Evolutionary conservation across 352 stramenopile genomes (phyloP).

Genomic region (Halophytophthora batemanensis): DNA sequence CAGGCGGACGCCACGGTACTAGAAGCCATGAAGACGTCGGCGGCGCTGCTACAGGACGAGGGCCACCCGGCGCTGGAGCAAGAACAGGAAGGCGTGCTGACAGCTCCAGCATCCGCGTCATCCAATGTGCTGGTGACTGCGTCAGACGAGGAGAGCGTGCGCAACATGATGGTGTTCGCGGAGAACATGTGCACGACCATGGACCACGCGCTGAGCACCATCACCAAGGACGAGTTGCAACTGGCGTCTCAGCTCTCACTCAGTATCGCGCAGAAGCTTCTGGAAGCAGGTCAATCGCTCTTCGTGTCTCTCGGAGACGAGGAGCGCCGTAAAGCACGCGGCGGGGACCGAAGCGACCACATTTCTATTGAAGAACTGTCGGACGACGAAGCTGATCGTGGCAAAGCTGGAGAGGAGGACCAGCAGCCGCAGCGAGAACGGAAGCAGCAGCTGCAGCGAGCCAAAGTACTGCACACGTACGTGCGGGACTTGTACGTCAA

Average conservation of each 20-base stretch:
- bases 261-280: slow-evolving; percentile 65
- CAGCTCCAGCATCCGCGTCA: neutral
- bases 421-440: neutral
- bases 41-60: slow-evolving; percentile 20
- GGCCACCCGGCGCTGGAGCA: neutral
- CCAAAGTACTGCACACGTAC: slow-evolving; percentile 42
- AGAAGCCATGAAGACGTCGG: slow-evolving; percentile 31
- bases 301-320: slow-evolving; percentile 76
- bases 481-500: slow-evolving; percentile 39
- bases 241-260: slow-evolving; percentile 71
- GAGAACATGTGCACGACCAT: slow-evolving; percentile 76
- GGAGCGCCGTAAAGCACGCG: slow-evolving; percentile 31
- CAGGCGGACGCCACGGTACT: slow-evolving; percentile 43
- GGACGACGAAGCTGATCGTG: slow-evolving; percentile 24
- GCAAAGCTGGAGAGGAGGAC: slow-evolving; percentile 2
- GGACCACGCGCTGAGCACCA: slow-evolving; percentile 69
- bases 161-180: slow-evolving; percentile 67
- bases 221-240: slow-evolving; percentile 66
- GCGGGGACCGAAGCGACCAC: slow-evolving; percentile 36
- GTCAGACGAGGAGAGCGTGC: slow-evolving; percentile 65
- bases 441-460: slow-evolving; percentile 16
- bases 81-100: slow-evolving; percentile 8
- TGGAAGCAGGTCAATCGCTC: slow-evolving; percentile 62
- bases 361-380: slow-evolving; percentile 75
- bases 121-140: slow-evolving; percentile 18